Percentiles rank a stretch among this genome's conserved stretches.
Evolutionary conservation across 768 basidiomycete species (phyloP).

Genomic region (Paxillus involutus): DNA sequence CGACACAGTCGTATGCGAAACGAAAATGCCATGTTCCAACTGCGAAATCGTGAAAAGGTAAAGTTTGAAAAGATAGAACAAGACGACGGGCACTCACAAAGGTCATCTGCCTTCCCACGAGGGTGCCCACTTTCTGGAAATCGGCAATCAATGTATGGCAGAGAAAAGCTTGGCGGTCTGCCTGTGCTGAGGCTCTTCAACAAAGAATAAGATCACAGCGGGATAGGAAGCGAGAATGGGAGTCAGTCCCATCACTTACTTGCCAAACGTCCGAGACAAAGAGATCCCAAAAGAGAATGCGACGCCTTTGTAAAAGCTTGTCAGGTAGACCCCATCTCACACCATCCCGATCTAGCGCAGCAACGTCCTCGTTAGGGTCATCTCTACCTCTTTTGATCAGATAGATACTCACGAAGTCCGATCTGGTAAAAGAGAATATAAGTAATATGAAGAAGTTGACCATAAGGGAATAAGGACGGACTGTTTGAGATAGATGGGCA

Average conservation of each 20-base stretch:
- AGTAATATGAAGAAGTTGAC: constrained; percentile 3
- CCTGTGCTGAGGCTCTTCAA: constrained; percentile 66
- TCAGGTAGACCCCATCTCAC: constrained; percentile 61
- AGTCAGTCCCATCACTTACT: constrained; percentile 36
- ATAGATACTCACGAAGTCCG: constrained; percentile 59
- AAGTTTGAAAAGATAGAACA: neutral
- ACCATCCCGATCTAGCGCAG: constrained; percentile 56
- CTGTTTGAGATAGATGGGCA: constrained; percentile 63
- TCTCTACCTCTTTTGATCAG: constrained; percentile 3
- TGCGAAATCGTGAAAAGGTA: constrained; percentile 21
- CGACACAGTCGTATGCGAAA: constrained; percentile 65
- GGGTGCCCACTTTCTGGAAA: constrained; percentile 42
- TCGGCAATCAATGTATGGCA: constrained; percentile 66
- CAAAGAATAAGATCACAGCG: constrained; percentile 9
- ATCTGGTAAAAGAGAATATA: constrained; percentile 41
- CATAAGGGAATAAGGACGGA: constrained; percentile 33
- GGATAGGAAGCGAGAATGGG: neutral
- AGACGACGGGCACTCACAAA: constrained; percentile 24
- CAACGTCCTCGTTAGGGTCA: constrained; percentile 7
- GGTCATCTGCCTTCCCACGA: constrained; percentile 21
- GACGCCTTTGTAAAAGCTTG: constrained; percentile 62
- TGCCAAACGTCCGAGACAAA: constrained; percentile 72
- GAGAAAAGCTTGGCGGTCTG: constrained; percentile 66
- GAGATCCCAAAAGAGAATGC: constrained; percentile 76
- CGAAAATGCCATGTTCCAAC: constrained; percentile 62